These are phyloP conservation scores for Isochrysis galbana DNA, from an alignment of 78 protist species.

Conservation along the genomic window DNA sequence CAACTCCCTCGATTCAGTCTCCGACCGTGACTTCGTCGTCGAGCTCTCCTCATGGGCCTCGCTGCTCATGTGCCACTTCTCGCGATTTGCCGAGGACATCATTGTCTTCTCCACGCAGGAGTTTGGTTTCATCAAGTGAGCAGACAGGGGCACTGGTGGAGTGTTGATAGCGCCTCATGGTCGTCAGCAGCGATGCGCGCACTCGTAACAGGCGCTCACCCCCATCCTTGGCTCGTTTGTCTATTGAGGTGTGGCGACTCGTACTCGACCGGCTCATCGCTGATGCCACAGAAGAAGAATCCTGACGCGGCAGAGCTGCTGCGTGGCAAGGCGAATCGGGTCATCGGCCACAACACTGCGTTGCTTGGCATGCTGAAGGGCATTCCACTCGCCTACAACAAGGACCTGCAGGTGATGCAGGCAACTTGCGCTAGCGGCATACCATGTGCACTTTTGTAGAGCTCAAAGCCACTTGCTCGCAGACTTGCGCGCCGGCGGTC, in stretches of 20 bases:
- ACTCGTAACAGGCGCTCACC: no score
- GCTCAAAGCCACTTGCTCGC: no score
- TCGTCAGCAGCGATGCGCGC: no score
- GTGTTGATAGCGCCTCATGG: no score
- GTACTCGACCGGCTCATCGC: slow-evolving; percentile 58
- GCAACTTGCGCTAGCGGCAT: background rate
- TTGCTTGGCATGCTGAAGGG: slow-evolving; percentile 57
- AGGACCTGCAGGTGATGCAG: slow-evolving; percentile 60
- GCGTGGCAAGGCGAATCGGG: slow-evolving; percentile 59
- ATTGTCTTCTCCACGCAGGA: slow-evolving; percentile 67
- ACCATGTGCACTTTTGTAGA: no score
- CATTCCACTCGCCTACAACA: slow-evolving; percentile 77
- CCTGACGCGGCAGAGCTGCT: slow-evolving; percentile 78
- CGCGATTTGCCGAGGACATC: slow-evolving; percentile 57
- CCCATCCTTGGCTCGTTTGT: no score
- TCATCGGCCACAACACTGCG: slow-evolving; percentile 33
- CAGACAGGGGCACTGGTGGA: no score
- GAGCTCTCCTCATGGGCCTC: slow-evolving; percentile 63
- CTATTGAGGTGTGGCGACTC: no score
- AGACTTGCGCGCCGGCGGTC: background rate
- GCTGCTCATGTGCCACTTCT: slow-evolving; percentile 57
- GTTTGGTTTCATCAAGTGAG: slow-evolving; percentile 56
- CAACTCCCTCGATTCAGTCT: slow-evolving; percentile 65
- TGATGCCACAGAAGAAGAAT: slow-evolving; percentile 86
- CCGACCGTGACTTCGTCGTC: slow-evolving; percentile 72